These are phyloP conservation scores for Amaranthus tricolor DNA, from an alignment of 179 eudicot genomes.

Conservation along the genomic window DNA sequence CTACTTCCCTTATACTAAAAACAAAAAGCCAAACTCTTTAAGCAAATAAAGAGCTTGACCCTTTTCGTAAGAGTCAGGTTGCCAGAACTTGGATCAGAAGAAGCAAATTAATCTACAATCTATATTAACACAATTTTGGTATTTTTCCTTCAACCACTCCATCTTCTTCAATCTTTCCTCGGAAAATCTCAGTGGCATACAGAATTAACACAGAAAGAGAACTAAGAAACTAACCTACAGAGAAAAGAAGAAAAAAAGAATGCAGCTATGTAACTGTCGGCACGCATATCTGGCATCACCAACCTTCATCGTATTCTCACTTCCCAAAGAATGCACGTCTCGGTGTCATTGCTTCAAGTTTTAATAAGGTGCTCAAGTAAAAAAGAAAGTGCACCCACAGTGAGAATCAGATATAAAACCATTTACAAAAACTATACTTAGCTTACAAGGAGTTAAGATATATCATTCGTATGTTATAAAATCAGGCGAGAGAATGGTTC, in stretches of 20 bases:
- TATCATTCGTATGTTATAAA: constrained; percentile 48
- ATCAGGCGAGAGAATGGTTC: constrained; percentile 63
- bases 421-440: constrained; percentile 26
- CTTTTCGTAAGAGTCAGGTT: no score
- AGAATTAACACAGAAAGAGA: constrained; percentile 7
- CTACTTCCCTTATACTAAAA: no score
- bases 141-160: background rate
- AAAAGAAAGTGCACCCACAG: constrained; percentile 13
- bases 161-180: constrained; percentile 1
- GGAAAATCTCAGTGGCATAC: constrained; percentile 11
- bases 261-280: background rate
- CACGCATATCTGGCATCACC: background rate
- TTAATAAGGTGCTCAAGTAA: constrained; percentile 26
- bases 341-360: constrained; percentile 1
- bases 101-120: no score
- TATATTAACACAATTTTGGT: no score
- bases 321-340: constrained; percentile 22
- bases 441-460: constrained; percentile 11
- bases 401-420: constrained; percentile 5
- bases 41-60: no score
- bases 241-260: background rate
- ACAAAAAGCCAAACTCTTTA: no score
- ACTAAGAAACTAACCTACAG: constrained; percentile 12
- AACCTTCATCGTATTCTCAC: background rate
- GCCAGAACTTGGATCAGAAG: no score